A percentile compares a stretch with the other conserved stretches of the same genome.
These are phyloP conservation scores for Nicotiana sylvestris DNA, from an alignment of 257 asterid genomes.

Conservation along the genomic window DNA sequence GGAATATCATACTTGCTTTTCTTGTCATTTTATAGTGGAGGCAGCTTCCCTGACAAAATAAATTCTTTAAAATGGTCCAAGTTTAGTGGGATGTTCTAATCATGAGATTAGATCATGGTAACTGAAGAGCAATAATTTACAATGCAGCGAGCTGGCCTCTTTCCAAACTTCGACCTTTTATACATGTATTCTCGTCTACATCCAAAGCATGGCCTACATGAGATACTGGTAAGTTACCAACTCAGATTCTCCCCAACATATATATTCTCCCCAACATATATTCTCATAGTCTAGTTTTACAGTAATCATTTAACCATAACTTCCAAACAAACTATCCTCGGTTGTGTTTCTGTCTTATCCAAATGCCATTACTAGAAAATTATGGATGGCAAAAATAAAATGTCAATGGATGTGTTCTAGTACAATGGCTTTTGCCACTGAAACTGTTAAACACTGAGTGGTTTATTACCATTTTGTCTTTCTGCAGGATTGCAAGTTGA, in stretches of 20 bases:
- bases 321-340: background rate
- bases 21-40: background rate
- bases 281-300: background rate
- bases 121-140: constrained; percentile 14
- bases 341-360: background rate
- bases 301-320: background rate
- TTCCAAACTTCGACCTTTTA: constrained; percentile 80
- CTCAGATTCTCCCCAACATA: constrained; percentile 9
- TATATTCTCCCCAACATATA: background rate
- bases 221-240: constrained; percentile 61
- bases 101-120: constrained; percentile 6
- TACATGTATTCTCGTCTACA: constrained; percentile 68
- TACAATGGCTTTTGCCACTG: background rate
- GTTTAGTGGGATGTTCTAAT: background rate
- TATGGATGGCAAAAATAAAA: background rate
- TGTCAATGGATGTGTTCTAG: background rate
- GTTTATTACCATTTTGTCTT: background rate
- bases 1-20: background rate
- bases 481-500: background rate
- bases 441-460: background rate
- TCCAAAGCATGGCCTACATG: constrained; percentile 56
- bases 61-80: background rate
- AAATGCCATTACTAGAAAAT: background rate
- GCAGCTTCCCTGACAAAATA: background rate
- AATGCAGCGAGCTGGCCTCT: constrained; percentile 88